Percentiles rank a stretch among this genome's conserved stretches.
Evolutionary conservation across 371 early-diverging fungal genomes (phyloP).

Genomic region (Globomyces sp.): DNA sequence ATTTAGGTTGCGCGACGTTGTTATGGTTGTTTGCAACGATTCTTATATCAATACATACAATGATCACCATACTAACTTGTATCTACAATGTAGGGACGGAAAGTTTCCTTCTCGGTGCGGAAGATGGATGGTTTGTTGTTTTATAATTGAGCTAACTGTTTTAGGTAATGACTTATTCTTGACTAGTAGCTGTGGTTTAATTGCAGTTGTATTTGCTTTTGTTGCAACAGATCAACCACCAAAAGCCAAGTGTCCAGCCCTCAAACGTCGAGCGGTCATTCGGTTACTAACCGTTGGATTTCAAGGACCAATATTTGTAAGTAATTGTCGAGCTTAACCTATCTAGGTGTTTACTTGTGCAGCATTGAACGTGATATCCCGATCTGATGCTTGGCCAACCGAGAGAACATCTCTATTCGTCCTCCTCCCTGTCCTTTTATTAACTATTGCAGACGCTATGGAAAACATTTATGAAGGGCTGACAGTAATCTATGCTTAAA

Average conservation of each 20-base stretch:
- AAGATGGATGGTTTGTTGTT: too few relatives aligned
- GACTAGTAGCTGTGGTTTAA: background rate
- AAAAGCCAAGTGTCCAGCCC: background rate
- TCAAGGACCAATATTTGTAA: constrained; percentile 13
- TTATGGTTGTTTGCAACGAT: too few relatives aligned
- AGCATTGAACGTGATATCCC: background rate
- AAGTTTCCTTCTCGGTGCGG: too few relatives aligned
- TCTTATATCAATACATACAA: too few relatives aligned
- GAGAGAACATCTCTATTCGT: constrained; percentile 12
- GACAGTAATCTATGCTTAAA: background rate
- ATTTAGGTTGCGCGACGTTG: too few relatives aligned
- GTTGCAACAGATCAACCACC: constrained; percentile 8
- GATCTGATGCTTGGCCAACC: constrained; percentile 7
- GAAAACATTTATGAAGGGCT: constrained; percentile 17
- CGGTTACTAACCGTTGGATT: constrained; percentile 5
- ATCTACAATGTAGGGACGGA: too few relatives aligned
- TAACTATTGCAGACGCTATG: constrained; percentile 6
- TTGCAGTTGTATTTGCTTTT: constrained; percentile 3
- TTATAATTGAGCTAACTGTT: too few relatives aligned
- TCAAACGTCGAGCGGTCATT: background rate
- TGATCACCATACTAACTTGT: too few relatives aligned
- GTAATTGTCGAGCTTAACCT: too few relatives aligned
- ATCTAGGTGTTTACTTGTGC: too few relatives aligned
- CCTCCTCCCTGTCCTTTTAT: constrained; percentile 9
- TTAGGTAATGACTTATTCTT: too few relatives aligned